phyloP scores from a whole-genome alignment of 495 filamentous ascomycete genomes.

The Lichenothelia convexa region DNA sequence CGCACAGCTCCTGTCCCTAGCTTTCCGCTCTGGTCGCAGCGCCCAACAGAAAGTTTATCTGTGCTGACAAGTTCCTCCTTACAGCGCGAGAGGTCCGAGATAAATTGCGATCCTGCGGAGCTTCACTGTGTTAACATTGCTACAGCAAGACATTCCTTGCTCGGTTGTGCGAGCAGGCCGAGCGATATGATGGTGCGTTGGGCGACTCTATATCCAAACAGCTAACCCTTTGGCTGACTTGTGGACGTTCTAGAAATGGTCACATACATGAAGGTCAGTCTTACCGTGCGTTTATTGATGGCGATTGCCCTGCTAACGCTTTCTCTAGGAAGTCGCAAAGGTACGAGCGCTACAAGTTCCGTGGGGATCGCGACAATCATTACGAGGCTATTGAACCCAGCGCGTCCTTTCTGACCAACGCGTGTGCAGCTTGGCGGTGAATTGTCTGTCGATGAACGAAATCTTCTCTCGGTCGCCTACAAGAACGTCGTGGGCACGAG shows the following conservation, averaged over 20 bases:
- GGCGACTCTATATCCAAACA: too few relatives aligned
- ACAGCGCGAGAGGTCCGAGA: constrained; percentile 64
- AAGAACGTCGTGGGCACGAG: constrained; percentile 99
- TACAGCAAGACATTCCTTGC: constrained; percentile 99
- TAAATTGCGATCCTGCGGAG: constrained; percentile 6
- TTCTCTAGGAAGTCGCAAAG: constrained; percentile 79
- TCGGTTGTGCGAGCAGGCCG: constrained; percentile 98
- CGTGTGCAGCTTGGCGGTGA: constrained; percentile 62
- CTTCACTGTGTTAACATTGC: constrained; percentile 20
- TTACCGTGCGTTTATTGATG: constrained; percentile 2
- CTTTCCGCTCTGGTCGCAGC: neutral
- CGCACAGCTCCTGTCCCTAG: constrained; percentile 8
- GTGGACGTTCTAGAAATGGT: constrained; percentile 61
- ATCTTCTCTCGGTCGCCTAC: constrained; percentile 97
- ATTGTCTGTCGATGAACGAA: constrained; percentile 95
- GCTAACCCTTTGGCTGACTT: neutral
- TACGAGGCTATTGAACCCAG: neutral
- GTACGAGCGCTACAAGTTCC: constrained; percentile 27
- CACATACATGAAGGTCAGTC: constrained; percentile 88
- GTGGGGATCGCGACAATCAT: neutral
- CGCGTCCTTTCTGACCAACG: neutral
- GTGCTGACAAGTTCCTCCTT: constrained; percentile 12
- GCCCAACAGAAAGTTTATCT: constrained; percentile 7
- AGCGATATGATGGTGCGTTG: constrained; percentile 91
- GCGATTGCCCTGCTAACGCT: constrained; percentile 11